Conservation (phyloP, 129 eudicot species). For the Centaurea solstitialis region DNA sequence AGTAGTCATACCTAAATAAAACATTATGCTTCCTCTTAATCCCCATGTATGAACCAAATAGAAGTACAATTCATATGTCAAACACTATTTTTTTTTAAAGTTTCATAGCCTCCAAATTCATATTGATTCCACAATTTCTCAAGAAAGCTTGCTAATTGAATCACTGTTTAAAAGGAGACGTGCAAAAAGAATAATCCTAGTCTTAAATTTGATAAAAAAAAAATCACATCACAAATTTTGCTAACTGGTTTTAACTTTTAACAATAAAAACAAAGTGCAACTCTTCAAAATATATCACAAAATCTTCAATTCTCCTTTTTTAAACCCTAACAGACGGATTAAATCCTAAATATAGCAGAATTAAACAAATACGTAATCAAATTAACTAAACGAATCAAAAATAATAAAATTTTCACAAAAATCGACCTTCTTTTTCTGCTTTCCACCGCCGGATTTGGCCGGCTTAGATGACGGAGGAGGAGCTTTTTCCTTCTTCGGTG, state of each 20-base stretch:
- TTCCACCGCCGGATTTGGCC: slow-evolving; percentile 82
- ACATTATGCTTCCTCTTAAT: neutral
- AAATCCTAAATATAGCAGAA: neutral
- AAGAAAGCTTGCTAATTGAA: neutral
- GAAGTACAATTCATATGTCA: neutral
- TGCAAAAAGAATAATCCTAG: no score
- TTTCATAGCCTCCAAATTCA: neutral
- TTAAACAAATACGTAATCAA: neutral
- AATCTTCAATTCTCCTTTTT: no score
- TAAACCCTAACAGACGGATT: neutral
- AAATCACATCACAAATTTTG: neutral
- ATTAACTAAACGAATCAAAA: neutral
- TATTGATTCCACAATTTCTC: neutral
- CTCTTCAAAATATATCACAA: no score
- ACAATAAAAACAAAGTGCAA: neutral
- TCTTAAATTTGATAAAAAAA: neutral
- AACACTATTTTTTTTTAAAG: neutral
- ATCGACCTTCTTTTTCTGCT: slow-evolving; percentile 72
- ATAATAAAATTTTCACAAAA: neutral
- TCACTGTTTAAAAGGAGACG: neutral
- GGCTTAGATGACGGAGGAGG: slow-evolving; percentile 82
- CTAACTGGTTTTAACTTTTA: neutral
- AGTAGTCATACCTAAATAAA: neutral
- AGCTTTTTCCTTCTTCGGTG: slow-evolving; percentile 67
- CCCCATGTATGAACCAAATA: neutral